Base-by-base conservation (phyloP, 2,329 filamentous ascomycete genomes). In the Sarocladium strictum region DNA sequence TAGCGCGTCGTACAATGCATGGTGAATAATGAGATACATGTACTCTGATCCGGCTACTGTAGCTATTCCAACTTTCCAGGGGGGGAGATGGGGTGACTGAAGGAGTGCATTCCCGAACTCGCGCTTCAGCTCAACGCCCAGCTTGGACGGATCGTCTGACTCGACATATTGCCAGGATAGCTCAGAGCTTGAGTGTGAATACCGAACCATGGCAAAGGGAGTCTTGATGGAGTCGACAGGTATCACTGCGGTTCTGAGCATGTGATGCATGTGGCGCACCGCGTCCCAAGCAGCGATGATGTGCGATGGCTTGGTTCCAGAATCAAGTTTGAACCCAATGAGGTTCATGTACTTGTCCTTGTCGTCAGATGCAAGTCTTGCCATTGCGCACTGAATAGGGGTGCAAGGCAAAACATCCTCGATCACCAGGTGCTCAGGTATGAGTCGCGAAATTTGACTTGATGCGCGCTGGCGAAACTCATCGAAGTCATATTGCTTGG, bases 1-100 rank as follows among this genome's bases (percentile, higher is more conserved):
- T 38, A 83, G 77, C 0, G 90, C 92, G 71, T 97, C 92, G 60
- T 95, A 97, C 0, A 97, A 73, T 0, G 89, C 88, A 69, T 97
- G 92, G 58, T 95, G 87, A 2, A 90, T 76, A 1, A 73, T 65
- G 3, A 84, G 58, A 47, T 78, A 71, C 68, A 79, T 75, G 2
- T 50, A 61, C 3, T 58, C 33, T 1, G 53, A 43, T 0, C 58
- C 51, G 0, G 62, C 54, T 1, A 57, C 43, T 2, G 73, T 59
- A 0, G 77, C 64, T 1, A 90, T 49, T 0, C 72, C 70, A 19
- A 89, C 67, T 12, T 72, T 71, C 90, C 90, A 95, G 1, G 83
- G 80, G 0, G 84, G 83, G 0, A 65, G 58, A 40, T 83, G 72
- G 3, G 87, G 64, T 10, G 72, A 64, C 1, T 66, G 41, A 1